Base-by-base conservation (phyloP, 2,329 filamentous ascomycete species). In the Penicillium sp. region DNA sequence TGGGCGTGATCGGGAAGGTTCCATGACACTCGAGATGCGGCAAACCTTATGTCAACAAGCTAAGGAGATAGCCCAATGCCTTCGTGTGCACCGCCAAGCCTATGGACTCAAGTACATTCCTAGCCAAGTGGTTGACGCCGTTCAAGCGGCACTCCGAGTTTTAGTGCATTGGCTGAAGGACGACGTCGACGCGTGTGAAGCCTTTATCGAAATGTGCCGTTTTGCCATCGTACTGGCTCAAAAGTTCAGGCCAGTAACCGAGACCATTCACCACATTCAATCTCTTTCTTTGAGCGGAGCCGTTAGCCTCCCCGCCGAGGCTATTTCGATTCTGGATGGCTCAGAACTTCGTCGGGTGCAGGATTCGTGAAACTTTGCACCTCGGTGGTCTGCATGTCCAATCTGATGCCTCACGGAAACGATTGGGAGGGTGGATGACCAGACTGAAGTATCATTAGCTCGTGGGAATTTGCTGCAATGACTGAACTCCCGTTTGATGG, bases 61-160 rank as follows among this genome's bases (percentile, higher is more conserved):
- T 4, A 44, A 49, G 17, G 52, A 55, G 30, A 57, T 56, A 30
- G 53, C 54, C 7, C 39, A 43, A 11, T 60, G 47, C 26, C 51
- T 61, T 34, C 51, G 42, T 14, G 29, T 55, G 17, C 50, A 60
- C 27, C 57, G 55, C 12, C 46, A 47, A 18, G 42, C 45, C 3
- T 63, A 57, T 44, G 57, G 56, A 7, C 41, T 58, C 12, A 51
- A 52, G 20, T 51, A 60, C 14, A 51, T 56, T 12, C 56, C 59
- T 7, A 45, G 54, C 20, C 49, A 55, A 17, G 43, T 63, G 35
- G 47, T 55, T 14, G 52, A 54, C 17, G 47, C 55, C 10, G 45
- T 49, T 6, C 47, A 50, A 30, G 44, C 36, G 16, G 51, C 50
- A 23, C 49, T 57, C 15, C 41, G 51, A 7, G 35, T 45, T 9